These are phyloP conservation scores for Calonectria crousiana DNA, from an alignment of 2,329 filamentous ascomycete genomes.

Conservation along the genomic window DNA sequence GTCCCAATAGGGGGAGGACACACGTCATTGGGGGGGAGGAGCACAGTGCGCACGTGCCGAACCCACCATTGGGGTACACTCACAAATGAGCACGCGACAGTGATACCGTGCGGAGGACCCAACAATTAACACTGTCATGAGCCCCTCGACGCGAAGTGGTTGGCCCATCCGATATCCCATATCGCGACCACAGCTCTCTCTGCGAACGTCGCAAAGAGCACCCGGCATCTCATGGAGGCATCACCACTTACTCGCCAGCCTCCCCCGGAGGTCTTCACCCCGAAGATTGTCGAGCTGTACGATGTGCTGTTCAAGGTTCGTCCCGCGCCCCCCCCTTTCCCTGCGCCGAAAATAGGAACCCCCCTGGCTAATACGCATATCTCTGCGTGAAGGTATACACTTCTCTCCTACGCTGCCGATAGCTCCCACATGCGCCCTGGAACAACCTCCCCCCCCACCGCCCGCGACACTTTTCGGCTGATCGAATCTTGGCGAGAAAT, in stretches of 20 bases:
- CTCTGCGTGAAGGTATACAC: constrained; percentile 43
- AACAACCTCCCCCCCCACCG: constrained; percentile 4
- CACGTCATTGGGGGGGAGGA: neutral
- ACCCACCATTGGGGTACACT: neutral
- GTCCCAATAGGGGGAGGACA: constrained; percentile 16
- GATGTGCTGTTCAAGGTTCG: constrained; percentile 82
- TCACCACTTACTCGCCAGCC: constrained; percentile 95
- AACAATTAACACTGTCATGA: constrained; percentile 8
- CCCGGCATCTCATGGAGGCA: constrained; percentile 74
- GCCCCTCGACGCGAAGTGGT: constrained; percentile 25
- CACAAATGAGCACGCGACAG: neutral
- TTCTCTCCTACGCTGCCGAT: constrained; percentile 19
- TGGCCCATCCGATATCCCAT: constrained; percentile 14
- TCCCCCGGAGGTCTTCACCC: constrained; percentile 90
- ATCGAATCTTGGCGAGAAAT: constrained; percentile 40
- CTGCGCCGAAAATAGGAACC: neutral
- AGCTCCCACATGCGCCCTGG: neutral
- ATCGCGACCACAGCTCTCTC: constrained; percentile 25
- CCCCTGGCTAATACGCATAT: constrained; percentile 30
- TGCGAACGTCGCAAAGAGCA: constrained; percentile 10
- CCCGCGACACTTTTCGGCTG: constrained; percentile 43
- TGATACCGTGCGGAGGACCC: neutral
- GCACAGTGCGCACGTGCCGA: constrained; percentile 27
- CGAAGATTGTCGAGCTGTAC: constrained; percentile 93
- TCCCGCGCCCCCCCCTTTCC: constrained; percentile 20